Evolutionary conservation across 257 asterid species (phyloP), one percentile per base, ranked within the genome.

Genomic region (Parsonsia alboflavescens): DNA sequence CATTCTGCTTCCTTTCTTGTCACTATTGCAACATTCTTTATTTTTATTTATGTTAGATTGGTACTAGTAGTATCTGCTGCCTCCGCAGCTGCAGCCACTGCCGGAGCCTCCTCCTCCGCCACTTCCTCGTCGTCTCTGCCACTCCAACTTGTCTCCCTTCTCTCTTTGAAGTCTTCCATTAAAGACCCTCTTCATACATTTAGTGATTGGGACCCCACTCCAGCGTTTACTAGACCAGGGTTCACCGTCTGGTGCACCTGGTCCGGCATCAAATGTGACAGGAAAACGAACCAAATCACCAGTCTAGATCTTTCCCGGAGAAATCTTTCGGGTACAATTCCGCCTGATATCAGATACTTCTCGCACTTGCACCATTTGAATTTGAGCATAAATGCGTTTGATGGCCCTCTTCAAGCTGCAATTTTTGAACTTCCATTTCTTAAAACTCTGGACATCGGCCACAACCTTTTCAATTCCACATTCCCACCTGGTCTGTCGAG

Each of bases 211-310:
- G 88, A 89, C 33, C 84, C 89, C 5, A 17, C 86, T 0, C 62
- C 79, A 4, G 71, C 81, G 0, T 84, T 79, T 45, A 72, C 93
- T 54, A 70, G 75, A 64, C 84, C 86, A 2, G 79, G 77, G 19
- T 70, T 72, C 17, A 90, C 95, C 12, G 78, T 54, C 7, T 92
- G 96, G 97, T 95, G 99, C 36, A 73, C 88, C 0, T 95, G 98
- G 98, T 74, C 94, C 17, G 97, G 96, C 46, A 72, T 95, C 74
- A 72, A 42, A 68, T 95, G 99, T 84, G 89, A 86, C 77, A 85
- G 30, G 44, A 68, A 80, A 33, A 83, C 84, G 1, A 59, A 58
- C 78, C 86, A 80, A 36, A 84, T 95, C 33, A 86, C 90, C 0
- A 24, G 68, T 17, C 74, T 95, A 68, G 94, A 95, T 81, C 82